Conservation (phyloP, 2,329 filamentous ascomycete genomes). For the Tolypocladium inflatum region DNA sequence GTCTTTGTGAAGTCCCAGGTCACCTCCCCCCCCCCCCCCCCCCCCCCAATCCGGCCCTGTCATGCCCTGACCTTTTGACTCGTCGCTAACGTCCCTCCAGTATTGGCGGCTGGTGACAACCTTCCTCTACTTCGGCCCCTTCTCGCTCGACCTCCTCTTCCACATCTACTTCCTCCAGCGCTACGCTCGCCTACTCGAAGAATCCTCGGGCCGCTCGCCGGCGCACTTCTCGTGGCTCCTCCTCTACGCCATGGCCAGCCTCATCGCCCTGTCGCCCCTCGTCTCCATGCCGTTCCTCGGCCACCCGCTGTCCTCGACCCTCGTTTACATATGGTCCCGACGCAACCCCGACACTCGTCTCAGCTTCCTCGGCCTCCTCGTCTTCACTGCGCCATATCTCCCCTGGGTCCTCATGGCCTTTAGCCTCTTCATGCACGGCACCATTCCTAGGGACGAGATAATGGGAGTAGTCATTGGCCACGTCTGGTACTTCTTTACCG, state of each 20-base stretch:
- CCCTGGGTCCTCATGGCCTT: constrained; percentile 95
- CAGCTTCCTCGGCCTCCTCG: constrained; percentile 78
- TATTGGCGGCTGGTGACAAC: constrained; percentile 96
- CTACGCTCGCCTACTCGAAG: constrained; percentile 90
- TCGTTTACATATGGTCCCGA: constrained; percentile 97
- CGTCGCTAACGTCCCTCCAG: constrained; percentile 32
- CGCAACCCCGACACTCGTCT: constrained; percentile 87
- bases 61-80: neutral
- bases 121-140: constrained; percentile 93
- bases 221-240: constrained; percentile 95
- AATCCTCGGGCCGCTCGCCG: constrained; percentile 82
- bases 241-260: constrained; percentile 69
- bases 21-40: constrained; percentile 16
- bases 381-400: constrained; percentile 89
- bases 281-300: constrained; percentile 90
- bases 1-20: constrained; percentile 92
- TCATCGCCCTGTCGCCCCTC: constrained; percentile 75
- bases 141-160: constrained; percentile 89
- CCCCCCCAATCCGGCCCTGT: neutral
- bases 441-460: constrained; percentile 88
- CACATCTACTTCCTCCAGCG: constrained; percentile 98
- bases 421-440: constrained; percentile 82
- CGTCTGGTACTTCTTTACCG: constrained; percentile 95
- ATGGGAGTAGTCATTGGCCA: constrained; percentile 92
- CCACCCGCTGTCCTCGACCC: constrained; percentile 81